A percentile compares a stretch with the other conserved stretches of the same genome.
Conservation (phyloP, 192 early-diverging fungal species). For the Lobosporangium transversale region DNA sequence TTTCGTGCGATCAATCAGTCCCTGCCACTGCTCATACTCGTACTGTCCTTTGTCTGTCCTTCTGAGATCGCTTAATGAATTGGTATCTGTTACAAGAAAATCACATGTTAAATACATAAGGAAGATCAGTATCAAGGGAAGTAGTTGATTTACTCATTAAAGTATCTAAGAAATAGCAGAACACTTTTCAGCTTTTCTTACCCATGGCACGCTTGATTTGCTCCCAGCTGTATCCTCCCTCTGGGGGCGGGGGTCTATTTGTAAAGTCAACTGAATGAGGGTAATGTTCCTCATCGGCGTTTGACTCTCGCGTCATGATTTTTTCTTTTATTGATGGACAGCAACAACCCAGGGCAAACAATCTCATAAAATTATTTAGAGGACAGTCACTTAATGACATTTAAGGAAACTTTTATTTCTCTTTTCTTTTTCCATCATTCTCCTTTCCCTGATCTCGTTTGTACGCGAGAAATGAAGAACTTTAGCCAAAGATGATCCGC, state of each 20-base stretch:
- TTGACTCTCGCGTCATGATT: not conserved
- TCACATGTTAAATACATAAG: not conserved
- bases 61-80: conserved; percentile 16
- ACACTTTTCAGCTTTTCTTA: too few species aligned
- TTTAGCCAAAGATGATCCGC: conserved; percentile 28
- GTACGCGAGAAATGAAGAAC: conserved; percentile 10
- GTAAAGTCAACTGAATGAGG: conserved; percentile 32
- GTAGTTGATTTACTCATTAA: not conserved
- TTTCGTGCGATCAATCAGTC: conserved; percentile 10
- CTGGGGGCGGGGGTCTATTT: conserved; percentile 26
- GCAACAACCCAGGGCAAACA: not conserved
- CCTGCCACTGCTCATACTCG: conserved; percentile 47
- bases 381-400: not conserved
- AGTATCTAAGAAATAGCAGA: not conserved
- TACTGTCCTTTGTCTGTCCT: conserved; percentile 50
- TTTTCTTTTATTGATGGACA: too few species aligned
- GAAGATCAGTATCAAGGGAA: not conserved
- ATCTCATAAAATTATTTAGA: not conserved
- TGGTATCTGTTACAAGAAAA: not conserved
- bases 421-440: not conserved
- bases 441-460: conserved; percentile 4
- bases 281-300: not conserved
- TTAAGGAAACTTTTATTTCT: not conserved
- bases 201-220: conserved; percentile 31
- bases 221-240: conserved; percentile 37